A percentile compares a stretch with the other conserved stretches of the same genome.
phyloP scores from a whole-genome alignment of 2,329 filamentous ascomycete genomes.

The Immersiporthe knoxdaviesiana region DNA sequence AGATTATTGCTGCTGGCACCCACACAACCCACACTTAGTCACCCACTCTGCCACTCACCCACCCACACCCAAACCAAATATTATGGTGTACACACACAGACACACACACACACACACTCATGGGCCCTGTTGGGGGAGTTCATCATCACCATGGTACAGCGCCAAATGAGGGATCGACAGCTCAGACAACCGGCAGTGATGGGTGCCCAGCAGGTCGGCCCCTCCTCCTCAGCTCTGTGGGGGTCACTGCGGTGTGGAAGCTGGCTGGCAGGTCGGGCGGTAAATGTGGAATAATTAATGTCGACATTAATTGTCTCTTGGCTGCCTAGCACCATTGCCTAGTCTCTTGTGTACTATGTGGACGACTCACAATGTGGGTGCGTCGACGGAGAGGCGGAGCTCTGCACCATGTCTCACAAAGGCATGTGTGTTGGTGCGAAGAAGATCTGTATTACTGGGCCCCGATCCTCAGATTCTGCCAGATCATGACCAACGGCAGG shows the following conservation, averaged over 20 bases:
- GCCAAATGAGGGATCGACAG: conserved; percentile 9
- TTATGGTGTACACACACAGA: background rate
- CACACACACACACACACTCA: background rate
- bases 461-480: background rate
- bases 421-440: background rate
- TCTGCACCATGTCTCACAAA: background rate
- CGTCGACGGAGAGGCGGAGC: conserved; percentile 5
- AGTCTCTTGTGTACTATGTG: background rate
- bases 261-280: background rate
- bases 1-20: conserved; percentile 13
- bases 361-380: background rate
- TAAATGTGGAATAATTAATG: background rate
- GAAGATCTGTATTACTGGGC: background rate
- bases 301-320: conserved; percentile 4
- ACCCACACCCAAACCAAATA: background rate
- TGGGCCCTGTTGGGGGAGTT: background rate
- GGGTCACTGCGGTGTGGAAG: background rate
- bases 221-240: background rate
- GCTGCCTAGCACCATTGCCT: conserved; percentile 14
- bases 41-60: background rate
- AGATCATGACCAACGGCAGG: background rate
- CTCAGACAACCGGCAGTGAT: conserved; percentile 15
- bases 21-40: background rate
- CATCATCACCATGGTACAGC: background rate
- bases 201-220: background rate